phyloP scores from a whole-genome alignment of 208 protist genomes.

The Leptomonas seymouri region DNA sequence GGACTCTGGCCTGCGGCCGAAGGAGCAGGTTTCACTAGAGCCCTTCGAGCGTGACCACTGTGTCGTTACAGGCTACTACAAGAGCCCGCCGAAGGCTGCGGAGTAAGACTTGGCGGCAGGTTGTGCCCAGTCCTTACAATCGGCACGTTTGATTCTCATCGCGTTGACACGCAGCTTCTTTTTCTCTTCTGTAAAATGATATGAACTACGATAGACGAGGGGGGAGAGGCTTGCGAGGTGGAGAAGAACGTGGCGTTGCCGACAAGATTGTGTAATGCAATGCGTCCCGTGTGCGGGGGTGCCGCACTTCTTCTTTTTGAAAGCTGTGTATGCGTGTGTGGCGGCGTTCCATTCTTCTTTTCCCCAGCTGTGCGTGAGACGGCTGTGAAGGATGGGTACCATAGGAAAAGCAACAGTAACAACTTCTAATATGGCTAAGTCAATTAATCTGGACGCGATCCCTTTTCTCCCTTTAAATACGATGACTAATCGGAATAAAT shows the following conservation, averaged over 20 bases:
- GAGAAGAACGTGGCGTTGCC: neutral
- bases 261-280: no score
- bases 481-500: conserved; percentile 12
- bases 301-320: no score
- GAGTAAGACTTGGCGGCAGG: conserved; percentile 11
- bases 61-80: conserved; percentile 93
- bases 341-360: neutral
- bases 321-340: no score
- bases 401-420: neutral
- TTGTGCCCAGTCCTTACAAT: no score
- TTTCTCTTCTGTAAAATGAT: no score
- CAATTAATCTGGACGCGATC: conserved; percentile 2
- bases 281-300: no score
- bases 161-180: no score
- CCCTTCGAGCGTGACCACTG: conserved; percentile 99
- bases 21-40: conserved; percentile 99
- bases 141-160: no score
- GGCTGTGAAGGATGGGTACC: neutral
- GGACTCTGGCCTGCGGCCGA: conserved; percentile 95
- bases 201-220: no score
- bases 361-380: neutral
- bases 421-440: neutral
- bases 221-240: neutral
- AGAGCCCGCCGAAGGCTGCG: conserved; percentile 64
- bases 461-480: conserved; percentile 16